Percentiles rank a stretch among this genome's conserved stretches.
Evolutionary conservation across 2,329 filamentous ascomycete genomes (phyloP).

Genomic region (Cladorrhinum sp.): DNA sequence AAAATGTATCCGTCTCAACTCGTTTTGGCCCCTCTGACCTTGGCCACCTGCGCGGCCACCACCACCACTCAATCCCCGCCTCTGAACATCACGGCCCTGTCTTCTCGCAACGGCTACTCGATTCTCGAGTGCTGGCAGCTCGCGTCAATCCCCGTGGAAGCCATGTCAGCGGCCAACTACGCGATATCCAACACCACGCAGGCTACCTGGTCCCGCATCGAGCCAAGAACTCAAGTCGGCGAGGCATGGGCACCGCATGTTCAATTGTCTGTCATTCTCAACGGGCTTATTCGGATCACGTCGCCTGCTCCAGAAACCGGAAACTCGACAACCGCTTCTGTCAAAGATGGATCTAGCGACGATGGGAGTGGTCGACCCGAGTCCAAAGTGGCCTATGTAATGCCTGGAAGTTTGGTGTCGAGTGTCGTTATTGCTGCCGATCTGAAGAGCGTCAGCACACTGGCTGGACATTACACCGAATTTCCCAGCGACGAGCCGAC

Average conservation of each 20-base stretch:
- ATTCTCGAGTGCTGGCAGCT: conserved; percentile 33
- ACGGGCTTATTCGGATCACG: conserved; percentile 34
- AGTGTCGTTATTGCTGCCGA: conserved; percentile 35
- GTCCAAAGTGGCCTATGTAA: conserved; percentile 28
- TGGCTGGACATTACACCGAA: conserved; percentile 34
- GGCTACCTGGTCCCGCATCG: conserved; percentile 33
- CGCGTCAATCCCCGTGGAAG: conserved; percentile 24
- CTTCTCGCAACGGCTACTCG: conserved; percentile 30
- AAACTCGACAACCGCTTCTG: conserved; percentile 11
- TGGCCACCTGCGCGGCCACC: neutral
- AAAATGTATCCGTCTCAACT: neutral
- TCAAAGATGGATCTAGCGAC: neutral
- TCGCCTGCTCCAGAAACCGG: conserved; percentile 26
- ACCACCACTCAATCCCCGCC: conserved; percentile 2
- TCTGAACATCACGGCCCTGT: conserved; percentile 32
- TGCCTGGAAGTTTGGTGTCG: conserved; percentile 32
- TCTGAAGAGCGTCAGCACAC: conserved; percentile 27
- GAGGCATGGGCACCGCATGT: conserved; percentile 35
- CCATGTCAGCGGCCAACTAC: conserved; percentile 33
- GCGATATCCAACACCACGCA: conserved; percentile 29
- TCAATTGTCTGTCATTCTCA: conserved; percentile 34
- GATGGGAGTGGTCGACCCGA: conserved; percentile 12
- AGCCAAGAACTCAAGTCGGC: conserved; percentile 31
- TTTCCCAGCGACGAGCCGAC: conserved; percentile 35
- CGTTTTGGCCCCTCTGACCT: neutral